Evolutionary conservation across 352 stramenopile species (phyloP), one percentile per base, ranked within the genome.

Genomic region (Albugo laibachii): DNA sequence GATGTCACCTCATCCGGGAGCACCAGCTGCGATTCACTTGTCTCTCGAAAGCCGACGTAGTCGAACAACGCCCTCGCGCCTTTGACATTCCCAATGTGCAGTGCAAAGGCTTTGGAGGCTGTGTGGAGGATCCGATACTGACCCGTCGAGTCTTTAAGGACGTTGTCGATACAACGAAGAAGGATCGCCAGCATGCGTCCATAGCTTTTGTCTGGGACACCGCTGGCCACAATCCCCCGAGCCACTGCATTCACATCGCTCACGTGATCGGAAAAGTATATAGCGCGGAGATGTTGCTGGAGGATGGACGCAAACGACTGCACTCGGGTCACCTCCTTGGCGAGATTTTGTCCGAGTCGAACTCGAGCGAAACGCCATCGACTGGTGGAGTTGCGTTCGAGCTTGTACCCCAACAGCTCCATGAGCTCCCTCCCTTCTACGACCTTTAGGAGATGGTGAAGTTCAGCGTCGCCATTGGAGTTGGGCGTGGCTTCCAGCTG

Each of bases 181-280:
- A 48, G 60, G 0, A 84, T 34, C 40, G 80, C 61, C 13, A 73
- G 45, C 2, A 76, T 55, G 10, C 24, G 24, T 59, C 55, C 4
- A 48, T 49, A 69, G 68, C 81, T 0, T 44, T 50, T 12, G 47
- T 37, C 0, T 45, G 47, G 1, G 48, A 55, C 13, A 42, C 37
- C 35, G 56, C 50, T 2, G 48, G 13, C 0, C 39, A 31, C 52
- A 11, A 81, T 48, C 0, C 63, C 66, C 24, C 69, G 62, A 0
- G 71, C 63, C 3, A 81, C 61, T 2, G 66, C 61, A 14, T 57
- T 63, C 11, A 84, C 35, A 31, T 84, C 71, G 46, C 66, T 80
- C 10, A 84, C 47, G 8, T 47, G 24, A 31, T 31, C 48, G 0
- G 61, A 45, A 12, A 55, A 62, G 6, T 67, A 50, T 10, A 84